Percentiles rank a stretch among this genome's conserved stretches.
These are phyloP conservation scores for Hypoxylon cercidicola DNA, from an alignment of 495 filamentous ascomycete genomes.

Conservation along the genomic window DNA sequence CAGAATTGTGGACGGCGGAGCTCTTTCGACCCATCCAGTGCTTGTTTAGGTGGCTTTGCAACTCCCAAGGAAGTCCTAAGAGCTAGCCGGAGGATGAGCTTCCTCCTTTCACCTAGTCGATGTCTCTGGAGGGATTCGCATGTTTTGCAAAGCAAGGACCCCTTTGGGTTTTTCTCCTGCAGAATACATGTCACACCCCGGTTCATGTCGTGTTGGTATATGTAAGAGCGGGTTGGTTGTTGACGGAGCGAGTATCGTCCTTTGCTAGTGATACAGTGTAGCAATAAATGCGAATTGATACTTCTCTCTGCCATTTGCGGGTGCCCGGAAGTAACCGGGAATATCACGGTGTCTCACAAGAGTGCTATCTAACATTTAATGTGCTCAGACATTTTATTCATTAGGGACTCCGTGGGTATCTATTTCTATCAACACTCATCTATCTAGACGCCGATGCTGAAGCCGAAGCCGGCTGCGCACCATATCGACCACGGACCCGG, in stretches of 20 bases:
- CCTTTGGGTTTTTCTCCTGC: constrained; percentile 8
- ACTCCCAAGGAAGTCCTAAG: background rate
- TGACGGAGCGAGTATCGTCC: constrained; percentile 23
- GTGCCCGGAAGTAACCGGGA: background rate
- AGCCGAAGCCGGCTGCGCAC: constrained; percentile 14
- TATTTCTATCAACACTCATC: constrained; percentile 1
- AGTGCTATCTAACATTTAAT: background rate
- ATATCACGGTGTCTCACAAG: background rate
- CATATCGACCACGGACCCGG: constrained; percentile 51
- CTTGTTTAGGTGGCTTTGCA: constrained; percentile 25
- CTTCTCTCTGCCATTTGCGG: constrained; percentile 5
- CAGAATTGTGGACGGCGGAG: constrained; percentile 26
- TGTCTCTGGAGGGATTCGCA: no score
- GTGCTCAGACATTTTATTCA: constrained; percentile 2
- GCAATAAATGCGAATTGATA: constrained; percentile 47
- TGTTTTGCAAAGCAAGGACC: background rate
- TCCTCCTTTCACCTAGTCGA: no score
- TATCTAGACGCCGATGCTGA: constrained; percentile 37
- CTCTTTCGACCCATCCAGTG: constrained; percentile 15
- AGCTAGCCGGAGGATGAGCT: no score
- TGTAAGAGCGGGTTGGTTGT: constrained; percentile 21
- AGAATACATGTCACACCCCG: constrained; percentile 1
- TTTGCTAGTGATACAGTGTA: constrained; percentile 43
- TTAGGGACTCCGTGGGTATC: constrained; percentile 27
- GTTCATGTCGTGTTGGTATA: constrained; percentile 26